phyloP scores from a whole-genome alignment of 768 basidiomycete species.

The Mycena venus region DNA sequence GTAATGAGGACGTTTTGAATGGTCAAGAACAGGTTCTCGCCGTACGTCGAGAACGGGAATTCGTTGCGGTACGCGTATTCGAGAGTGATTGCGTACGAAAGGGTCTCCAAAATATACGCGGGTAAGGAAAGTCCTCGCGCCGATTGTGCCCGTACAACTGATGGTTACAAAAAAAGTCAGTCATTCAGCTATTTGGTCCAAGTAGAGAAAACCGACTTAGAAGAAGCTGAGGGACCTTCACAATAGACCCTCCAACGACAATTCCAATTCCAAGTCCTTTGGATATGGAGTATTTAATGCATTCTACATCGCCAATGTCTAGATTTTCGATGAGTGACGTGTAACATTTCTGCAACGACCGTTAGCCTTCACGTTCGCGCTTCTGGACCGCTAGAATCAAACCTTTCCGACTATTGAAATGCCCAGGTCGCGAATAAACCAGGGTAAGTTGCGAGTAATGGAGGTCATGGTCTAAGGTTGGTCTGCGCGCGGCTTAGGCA shows the following conservation, averaged over 20 bases:
- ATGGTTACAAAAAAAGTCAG: constrained; percentile 1
- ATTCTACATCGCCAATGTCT: constrained; percentile 79
- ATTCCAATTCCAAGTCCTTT: constrained; percentile 95
- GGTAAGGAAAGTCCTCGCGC: constrained; percentile 90
- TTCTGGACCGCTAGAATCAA: constrained; percentile 28
- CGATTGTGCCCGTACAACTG: constrained; percentile 80
- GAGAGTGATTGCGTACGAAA: constrained; percentile 90
- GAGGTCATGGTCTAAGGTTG: constrained; percentile 67
- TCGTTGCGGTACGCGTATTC: constrained; percentile 87
- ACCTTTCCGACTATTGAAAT: constrained; percentile 88
- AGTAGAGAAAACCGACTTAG: constrained; percentile 65
- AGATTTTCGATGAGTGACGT: constrained; percentile 89
- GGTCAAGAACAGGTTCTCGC: constrained; percentile 95
- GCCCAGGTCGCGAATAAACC: constrained; percentile 86
- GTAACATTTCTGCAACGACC: constrained; percentile 84
- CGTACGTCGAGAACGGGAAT: constrained; percentile 98
- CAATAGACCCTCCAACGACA: constrained; percentile 91
- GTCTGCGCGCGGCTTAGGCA: background rate
- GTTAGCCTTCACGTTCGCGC: constrained; percentile 4
- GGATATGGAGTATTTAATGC: constrained; percentile 92
- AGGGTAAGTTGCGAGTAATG: constrained; percentile 88
- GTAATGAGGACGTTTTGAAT: constrained; percentile 92
- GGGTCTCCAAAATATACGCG: constrained; percentile 91
- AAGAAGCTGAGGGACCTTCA: constrained; percentile 96
- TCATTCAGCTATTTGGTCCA: background rate